Conservation (phyloP, 2,329 filamentous ascomycete genomes). For the Colletotrichum somersetense region DNA sequence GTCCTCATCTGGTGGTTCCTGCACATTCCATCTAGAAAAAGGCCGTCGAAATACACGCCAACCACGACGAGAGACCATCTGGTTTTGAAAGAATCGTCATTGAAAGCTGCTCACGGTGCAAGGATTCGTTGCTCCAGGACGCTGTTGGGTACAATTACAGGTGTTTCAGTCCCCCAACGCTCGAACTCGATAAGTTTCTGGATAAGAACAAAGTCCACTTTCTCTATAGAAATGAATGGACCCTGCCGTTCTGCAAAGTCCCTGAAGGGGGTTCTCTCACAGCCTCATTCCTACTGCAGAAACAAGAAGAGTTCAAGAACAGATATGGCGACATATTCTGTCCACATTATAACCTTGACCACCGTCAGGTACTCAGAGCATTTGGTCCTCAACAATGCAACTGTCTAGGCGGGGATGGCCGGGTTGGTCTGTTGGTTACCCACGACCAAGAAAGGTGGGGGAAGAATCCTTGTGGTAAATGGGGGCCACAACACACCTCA, state of each 20-base stretch:
- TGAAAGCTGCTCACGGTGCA: neutral
- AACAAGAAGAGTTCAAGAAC: neutral
- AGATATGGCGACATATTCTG: slow-evolving; percentile 6
- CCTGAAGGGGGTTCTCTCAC: neutral
- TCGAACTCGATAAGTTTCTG: fast-evolving
- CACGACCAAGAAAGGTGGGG: neutral
- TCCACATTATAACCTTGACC: neutral
- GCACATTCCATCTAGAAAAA: neutral
- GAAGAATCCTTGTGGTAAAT: neutral
- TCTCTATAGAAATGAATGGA: fast-evolving
- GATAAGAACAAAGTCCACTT: fast-evolving
- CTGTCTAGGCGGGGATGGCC: neutral
- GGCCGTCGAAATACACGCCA: neutral
- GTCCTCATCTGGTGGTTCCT: neutral
- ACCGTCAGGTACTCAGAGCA: neutral
- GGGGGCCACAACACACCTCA: neutral
- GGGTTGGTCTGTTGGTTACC: neutral
- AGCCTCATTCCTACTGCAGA: neutral
- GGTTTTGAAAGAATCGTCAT: fast-evolving
- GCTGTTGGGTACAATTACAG: too few species aligned
- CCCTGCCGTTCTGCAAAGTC: neutral
- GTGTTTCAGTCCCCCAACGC: neutral
- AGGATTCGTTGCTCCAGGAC: neutral
- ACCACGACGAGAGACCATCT: too few species aligned
- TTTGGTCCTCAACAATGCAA: neutral